Base-by-base conservation (phyloP, 192 early-diverging fungal species). In the Linnemannia elongata region DNA sequence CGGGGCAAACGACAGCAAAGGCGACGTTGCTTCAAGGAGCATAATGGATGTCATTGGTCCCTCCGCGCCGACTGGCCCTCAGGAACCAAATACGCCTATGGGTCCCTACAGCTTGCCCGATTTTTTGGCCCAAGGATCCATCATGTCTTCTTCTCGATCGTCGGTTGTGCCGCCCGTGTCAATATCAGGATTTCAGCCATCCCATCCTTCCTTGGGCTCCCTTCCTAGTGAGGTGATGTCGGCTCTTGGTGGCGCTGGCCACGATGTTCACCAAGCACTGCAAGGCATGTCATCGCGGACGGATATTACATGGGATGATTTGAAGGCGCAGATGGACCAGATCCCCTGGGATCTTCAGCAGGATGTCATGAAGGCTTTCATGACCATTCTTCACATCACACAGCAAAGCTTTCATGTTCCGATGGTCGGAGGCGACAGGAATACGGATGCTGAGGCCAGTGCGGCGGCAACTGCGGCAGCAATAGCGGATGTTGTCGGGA, bases 271-370 rank as follows among this genome's bases (percentile, higher is more conserved):
- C 3, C 85, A 49, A 9, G 27, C 60, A 1, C 35, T 79, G 20
- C 77, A 85, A 52, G 35, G 70, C 24, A 75, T 72, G 45, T 27
- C 49, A 22, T 52, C 47, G 17, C 44, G 24, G 47, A 44, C 71
- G 6, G 60, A 66, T 7, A 79, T 87, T 13, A 69, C 85, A 7
- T 87, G 85, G 85, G 85, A 87, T 2, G 72, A 87, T 27, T 24
- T 87, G 13, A 87, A 87, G 33, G 35, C 71, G 54, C 76, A 77
- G 39, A 45, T 81, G 76, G 54, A 71, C 17, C 79, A 81, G 7
- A 49, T 87, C 44, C 79, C 79, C 35, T 87, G 85, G 85, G 44
- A 75, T 18, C 76, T 81, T 33, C 85, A 81, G 27, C 72, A 74
- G 27, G 76, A 87, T 5, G 71, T 78, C 12, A 87, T 87, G 85